A percentile compares a stretch with the other conserved stretches of the same genome.
phyloP scores from a whole-genome alignment of 83 land plant genomes.

The Picea engelmannii region DNA sequence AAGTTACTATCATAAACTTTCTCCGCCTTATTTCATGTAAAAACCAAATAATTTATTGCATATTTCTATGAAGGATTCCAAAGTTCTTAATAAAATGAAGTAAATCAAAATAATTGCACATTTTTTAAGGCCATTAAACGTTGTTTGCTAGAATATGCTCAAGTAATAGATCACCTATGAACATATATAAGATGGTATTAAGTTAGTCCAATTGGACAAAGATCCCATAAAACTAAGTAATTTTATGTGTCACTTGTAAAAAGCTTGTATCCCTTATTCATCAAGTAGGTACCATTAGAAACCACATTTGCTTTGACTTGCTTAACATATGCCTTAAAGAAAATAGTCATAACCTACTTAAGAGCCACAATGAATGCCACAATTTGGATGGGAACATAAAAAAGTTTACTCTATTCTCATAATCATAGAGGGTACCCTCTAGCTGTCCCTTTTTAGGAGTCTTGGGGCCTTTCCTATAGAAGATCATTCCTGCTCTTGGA shows the following conservation, averaged over 20 bases:
- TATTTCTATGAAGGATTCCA: neutral
- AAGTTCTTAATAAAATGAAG: neutral
- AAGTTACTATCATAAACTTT: constrained; percentile 86
- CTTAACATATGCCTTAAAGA: constrained; percentile 85
- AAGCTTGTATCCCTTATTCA: constrained; percentile 83
- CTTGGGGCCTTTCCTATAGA: constrained; percentile 79
- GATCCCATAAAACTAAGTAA: constrained; percentile 86
- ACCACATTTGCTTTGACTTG: constrained; percentile 83
- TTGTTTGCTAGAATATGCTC: neutral
- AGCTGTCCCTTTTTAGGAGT: constrained; percentile 83
- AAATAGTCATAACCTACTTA: constrained; percentile 68
- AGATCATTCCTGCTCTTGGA: constrained; percentile 81
- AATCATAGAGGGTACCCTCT: constrained; percentile 63
- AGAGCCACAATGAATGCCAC: constrained; percentile 84
- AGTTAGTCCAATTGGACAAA: constrained; percentile 80
- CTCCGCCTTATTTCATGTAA: constrained; percentile 37
- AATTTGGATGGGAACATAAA: constrained; percentile 85
- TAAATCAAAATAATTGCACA: neutral
- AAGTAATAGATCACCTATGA: neutral
- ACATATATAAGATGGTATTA: constrained; percentile 4
- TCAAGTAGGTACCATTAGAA: constrained; percentile 70
- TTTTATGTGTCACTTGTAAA: constrained; percentile 84
- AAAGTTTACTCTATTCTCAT: constrained; percentile 73
- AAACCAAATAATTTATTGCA: neutral
- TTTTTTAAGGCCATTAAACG: neutral